Base-by-base conservation (phyloP, 345 rosid species). In the Salix viminalis region DNA sequence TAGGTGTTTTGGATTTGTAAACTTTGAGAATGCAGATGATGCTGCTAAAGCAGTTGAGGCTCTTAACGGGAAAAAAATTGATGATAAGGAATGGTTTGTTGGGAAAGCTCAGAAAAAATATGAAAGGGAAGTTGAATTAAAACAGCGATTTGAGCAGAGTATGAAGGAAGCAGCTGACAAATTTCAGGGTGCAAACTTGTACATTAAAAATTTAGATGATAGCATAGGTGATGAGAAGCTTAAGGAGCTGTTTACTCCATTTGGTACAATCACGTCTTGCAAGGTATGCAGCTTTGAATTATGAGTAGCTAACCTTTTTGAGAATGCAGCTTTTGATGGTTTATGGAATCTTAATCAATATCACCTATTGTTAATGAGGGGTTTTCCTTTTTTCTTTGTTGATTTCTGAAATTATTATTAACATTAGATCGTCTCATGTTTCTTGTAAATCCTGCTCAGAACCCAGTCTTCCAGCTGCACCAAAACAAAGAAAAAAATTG, bases 71-170 rank as follows among this genome's bases (percentile, higher is more conserved):
- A 87, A 85, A 67, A 89, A 87, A 75, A 42, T 88, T 84, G 97
- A 90, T 48, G 98, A 90, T 14, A 92, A 91, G 80, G 95, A 94
- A 75, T 94, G 96, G 98, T 92, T 75, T 79, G 97, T 94, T 72
- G 98, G 97, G 69, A 92, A 91, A 84, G 98, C 97, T 41, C 94
- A 88, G 81, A 94, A 92, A 87, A 94, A 91, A 79, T 88, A 85
- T 80, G 97, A 93, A 66, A 90, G 99, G 85, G 97, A 91, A 81
- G 69, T 30, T 10, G 97, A 95, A 81, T 77, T 95, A 28, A 93
- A 88, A 77, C 77, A 65, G 54, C 86, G 81, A 60, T 89, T 84
- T 87, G 99, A 95, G 87, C 96, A 89, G 88, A 93, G 81, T 70
- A 78, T 90, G 87, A 90, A 81, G 86, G 98, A 93, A 76, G 94